Base-by-base conservation (phyloP, 208 protist species). In the Crithidia sp. region DNA sequence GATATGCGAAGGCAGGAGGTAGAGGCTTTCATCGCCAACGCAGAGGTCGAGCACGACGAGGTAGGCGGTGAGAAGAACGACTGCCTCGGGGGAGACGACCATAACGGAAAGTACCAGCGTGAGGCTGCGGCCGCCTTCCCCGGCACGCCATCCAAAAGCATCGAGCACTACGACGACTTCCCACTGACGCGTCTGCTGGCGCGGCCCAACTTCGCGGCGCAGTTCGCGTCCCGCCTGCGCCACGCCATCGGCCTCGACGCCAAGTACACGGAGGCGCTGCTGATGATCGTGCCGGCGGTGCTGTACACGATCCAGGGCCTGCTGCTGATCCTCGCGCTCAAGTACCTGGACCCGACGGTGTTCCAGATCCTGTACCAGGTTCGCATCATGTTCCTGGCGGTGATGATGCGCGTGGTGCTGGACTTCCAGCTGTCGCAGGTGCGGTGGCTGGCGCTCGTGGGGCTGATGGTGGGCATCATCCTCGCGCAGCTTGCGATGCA, bases 341-440 rank as follows among this genome's bases (percentile, higher is more conserved):
- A 60, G 43, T 76, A 83, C 53, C 67, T 93, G 43, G 85, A 90
- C 68, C 73, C 87, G 41, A 81, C 84, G 36, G 57, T 88, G 28
- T 92, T 92, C 67, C 84, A 91, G 62, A 74, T 95, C 10, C 65
- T 79, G 47, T 89, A 85, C 62, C 88, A 93, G 61, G 60, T 82
- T 19, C 87, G 86, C 67, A 87, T 93, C 47, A 3, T 92, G 16
- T 80, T 84, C 17, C 83, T 81, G 16, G 87, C 84, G 2, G 3
- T 91, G 10, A 73, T 93, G 52, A 84, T 84, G 74, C 47, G 62
- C 16, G 50, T 63, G 6, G 60, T 74, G 17, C 41, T 89, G 55
- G 55, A 68, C 60, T 54, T 71, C 14, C 41, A 45, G 37, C 79
- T 94, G 53, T 82, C 84, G 8, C 19, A 17, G n/a, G 19, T 57